Evolutionary conservation across 2,329 filamentous ascomycete species (phyloP).

Genomic region (Metarhizium brunneum): DNA sequence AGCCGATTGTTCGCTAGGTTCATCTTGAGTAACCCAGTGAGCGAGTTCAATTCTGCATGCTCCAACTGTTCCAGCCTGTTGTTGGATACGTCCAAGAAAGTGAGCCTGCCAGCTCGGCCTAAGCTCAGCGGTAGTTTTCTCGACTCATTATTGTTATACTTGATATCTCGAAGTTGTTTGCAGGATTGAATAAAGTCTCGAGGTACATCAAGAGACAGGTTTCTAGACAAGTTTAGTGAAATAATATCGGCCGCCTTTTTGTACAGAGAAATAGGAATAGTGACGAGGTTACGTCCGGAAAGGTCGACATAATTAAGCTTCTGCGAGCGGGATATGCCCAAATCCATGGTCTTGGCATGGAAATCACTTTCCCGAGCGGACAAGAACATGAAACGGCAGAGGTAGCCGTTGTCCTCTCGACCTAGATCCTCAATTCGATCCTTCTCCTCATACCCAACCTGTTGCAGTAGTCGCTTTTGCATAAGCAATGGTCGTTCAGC

Average conservation of each 20-base stretch:
- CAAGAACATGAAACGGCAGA: slow-evolving; percentile 92
- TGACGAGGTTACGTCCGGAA: slow-evolving; percentile 79
- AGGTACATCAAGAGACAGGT: slow-evolving; percentile 83
- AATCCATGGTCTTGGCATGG: slow-evolving; percentile 59
- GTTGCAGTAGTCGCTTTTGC: slow-evolving; percentile 83
- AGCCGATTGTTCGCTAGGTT: slow-evolving; percentile 92
- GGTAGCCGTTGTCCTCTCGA: slow-evolving; percentile 92
- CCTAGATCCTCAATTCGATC: slow-evolving; percentile 90
- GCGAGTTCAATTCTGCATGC: slow-evolving; percentile 67
- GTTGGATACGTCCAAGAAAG: slow-evolving; percentile 89
- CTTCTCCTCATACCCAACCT: slow-evolving; percentile 79
- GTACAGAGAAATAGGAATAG: slow-evolving; percentile 90
- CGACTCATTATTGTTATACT: slow-evolving; percentile 90
- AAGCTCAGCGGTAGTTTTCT: slow-evolving; percentile 77
- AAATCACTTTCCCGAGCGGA: slow-evolving; percentile 81
- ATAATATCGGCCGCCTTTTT: slow-evolving; percentile 88
- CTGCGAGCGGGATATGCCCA: slow-evolving; percentile 70
- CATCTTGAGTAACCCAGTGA: slow-evolving; percentile 73
- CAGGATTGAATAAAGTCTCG: slow-evolving; percentile 96
- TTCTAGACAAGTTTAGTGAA: slow-evolving; percentile 85
- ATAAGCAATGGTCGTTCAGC: slow-evolving; percentile 79
- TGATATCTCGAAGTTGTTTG: slow-evolving; percentile 85
- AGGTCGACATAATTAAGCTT: slow-evolving; percentile 95
- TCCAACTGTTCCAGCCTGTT: slow-evolving; percentile 84
- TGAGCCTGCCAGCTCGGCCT: slow-evolving; percentile 69